These are phyloP conservation scores for Lotus japonicus DNA, from an alignment of 306 rosid genomes.

Conservation along the genomic window DNA sequence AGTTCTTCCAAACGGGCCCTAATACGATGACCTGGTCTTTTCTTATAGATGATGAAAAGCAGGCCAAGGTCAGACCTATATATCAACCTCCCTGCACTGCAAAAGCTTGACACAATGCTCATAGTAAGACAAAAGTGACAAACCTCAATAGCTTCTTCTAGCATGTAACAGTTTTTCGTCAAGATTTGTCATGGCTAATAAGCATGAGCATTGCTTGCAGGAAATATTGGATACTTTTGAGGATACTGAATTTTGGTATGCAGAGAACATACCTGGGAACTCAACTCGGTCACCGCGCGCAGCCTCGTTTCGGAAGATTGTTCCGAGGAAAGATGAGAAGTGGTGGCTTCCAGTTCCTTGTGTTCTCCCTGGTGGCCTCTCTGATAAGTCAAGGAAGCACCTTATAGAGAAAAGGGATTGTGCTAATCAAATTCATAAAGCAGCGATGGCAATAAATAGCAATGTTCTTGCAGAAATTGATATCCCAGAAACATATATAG, in stretches of 20 bases:
- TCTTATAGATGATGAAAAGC: constrained; percentile 73
- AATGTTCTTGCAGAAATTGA: constrained; percentile 78
- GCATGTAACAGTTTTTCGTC: neutral
- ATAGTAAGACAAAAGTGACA: constrained; percentile 41
- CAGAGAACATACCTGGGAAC: constrained; percentile 64
- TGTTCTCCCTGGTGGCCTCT: constrained; percentile 76
- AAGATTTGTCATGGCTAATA: neutral
- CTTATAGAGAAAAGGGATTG: constrained; percentile 71
- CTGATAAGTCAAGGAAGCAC: constrained; percentile 70
- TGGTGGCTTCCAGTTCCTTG: constrained; percentile 99
- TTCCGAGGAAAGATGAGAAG: constrained; percentile 74
- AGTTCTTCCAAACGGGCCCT: neutral
- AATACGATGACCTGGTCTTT: neutral
- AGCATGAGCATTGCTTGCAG: constrained; percentile 31
- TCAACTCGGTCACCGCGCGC: constrained; percentile 38
- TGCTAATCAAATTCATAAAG: constrained; percentile 90
- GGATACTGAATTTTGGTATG: constrained; percentile 85
- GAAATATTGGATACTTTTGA: constrained; percentile 74
- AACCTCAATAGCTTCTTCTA: neutral
- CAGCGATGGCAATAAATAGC: constrained; percentile 90
- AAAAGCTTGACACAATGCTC: constrained; percentile 94
- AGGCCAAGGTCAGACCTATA: constrained; percentile 82
- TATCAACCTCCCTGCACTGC: constrained; percentile 86
- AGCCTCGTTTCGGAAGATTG: constrained; percentile 60
- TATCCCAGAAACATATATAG: constrained; percentile 68